Evolutionary conservation across 441 rosid species (phyloP), one percentile per base, ranked within the genome.

Genomic region (Croton setiger): DNA sequence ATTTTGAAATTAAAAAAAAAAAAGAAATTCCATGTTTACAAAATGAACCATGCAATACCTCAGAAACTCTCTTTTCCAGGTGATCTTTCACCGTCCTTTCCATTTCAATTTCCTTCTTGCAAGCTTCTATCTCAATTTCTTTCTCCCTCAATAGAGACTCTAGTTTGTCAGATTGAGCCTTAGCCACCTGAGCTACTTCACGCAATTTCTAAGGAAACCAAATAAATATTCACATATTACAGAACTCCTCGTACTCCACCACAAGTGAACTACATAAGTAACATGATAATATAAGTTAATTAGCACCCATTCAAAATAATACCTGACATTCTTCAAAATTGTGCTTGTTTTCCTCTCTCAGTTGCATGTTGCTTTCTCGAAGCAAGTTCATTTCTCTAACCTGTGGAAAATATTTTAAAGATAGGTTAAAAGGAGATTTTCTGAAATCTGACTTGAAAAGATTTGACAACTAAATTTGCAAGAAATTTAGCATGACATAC

Each of bases 301-400:
- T 7, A 11, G 13, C 44, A 2, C 45, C 36, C 53, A 52, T 39
- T 48, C 18, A 4, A 44, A 58, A 8, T 10, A 48, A 57, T 76
- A 96, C 98, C 96, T 89, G 94, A 80, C 98, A 88, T 79, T 93
- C 97, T 79, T 89, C 97, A 76, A 96, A 93, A 86, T 91, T 96
- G 79, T 96, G 88, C 81, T 86, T 93, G 80, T 93, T 96, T 86
- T 96, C 99, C 76, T 93, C 99, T 77, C 97, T 88, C 68, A 96
- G 91, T 74, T 96, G 99, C 82, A 88, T 70, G 74, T 96, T 93
- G 84, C 97, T 96, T 85, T 93, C 99, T 41, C 97, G 97, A 74
- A 96, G 92, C 76, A 93, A 80, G 80, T 83, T 93, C 83, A 91
- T 81, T 81, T 96, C 99, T 79, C 88, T 83, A 68, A 91, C 88